phyloP scores from a whole-genome alignment of 2,329 filamentous ascomycete genomes.

The Alternaria alternata region DNA sequence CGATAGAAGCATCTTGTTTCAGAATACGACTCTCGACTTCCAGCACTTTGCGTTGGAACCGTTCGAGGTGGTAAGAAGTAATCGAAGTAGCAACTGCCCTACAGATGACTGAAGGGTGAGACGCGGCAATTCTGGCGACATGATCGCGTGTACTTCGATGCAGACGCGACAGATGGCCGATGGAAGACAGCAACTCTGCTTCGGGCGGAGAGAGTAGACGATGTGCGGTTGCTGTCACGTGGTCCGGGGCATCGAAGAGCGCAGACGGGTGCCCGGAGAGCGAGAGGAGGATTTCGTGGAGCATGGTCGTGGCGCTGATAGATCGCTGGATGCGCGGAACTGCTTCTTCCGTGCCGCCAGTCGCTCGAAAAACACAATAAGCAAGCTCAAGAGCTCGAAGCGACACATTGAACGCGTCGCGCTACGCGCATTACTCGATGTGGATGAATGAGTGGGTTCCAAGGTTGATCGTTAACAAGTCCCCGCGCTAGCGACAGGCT shows the following conservation, averaged over 20 bases:
- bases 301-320: slow-evolving; percentile 67
- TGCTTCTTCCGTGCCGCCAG: slow-evolving; percentile 24
- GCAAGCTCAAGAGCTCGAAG: slow-evolving; percentile 47
- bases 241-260: slow-evolving; percentile 68
- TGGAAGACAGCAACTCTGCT: slow-evolving; percentile 77
- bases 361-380: slow-evolving; percentile 41
- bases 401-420: slow-evolving; percentile 46
- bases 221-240: slow-evolving; percentile 50
- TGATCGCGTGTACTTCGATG: slow-evolving; percentile 76
- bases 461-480: slow-evolving; percentile 18
- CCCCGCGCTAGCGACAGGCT: slow-evolving; percentile 13
- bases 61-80: slow-evolving; percentile 74
- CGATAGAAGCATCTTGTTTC: slow-evolving; percentile 76
- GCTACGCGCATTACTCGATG: slow-evolving; percentile 22
- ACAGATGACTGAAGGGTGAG: slow-evolving; percentile 82
- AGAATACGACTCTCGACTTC: slow-evolving; percentile 84
- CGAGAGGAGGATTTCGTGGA: slow-evolving; percentile 97
- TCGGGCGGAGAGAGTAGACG: slow-evolving; percentile 76
- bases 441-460: slow-evolving; percentile 20
- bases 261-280: slow-evolving; percentile 93
- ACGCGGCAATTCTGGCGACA: slow-evolving; percentile 71
- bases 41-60: slow-evolving; percentile 84
- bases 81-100: slow-evolving; percentile 86
- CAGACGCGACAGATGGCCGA: slow-evolving; percentile 79
- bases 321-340: slow-evolving; percentile 16